phyloP scores from a whole-genome alignment of 1,139 yeast species.

The Blastobotrys persicus region DNA sequence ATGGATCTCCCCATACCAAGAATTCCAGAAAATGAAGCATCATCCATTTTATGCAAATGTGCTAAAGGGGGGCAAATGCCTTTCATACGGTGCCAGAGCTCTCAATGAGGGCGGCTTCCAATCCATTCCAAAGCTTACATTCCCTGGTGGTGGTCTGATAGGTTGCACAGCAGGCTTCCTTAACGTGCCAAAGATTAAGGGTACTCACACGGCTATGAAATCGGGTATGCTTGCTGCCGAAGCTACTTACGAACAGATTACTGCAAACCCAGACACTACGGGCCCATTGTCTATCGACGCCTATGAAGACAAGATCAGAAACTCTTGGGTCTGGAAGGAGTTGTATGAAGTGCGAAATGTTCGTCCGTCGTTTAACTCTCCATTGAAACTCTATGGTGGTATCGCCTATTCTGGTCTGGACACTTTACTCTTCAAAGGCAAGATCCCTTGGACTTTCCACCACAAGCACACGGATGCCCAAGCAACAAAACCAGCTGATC shows the following conservation, averaged over 20 bases:
- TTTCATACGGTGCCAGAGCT: constrained; percentile 93
- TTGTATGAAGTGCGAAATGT: constrained; percentile 79
- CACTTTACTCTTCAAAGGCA: constrained; percentile 71
- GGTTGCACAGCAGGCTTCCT: constrained; percentile 96
- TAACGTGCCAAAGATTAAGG: constrained; percentile 95
- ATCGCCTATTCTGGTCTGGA: constrained; percentile 81
- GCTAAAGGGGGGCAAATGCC: constrained; percentile 84
- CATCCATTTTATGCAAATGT: constrained; percentile 82
- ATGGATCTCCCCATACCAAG: constrained; percentile 90
- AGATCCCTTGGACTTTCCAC: constrained; percentile 82
- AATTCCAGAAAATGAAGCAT: constrained; percentile 88
- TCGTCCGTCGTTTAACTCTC: constrained; percentile 81
- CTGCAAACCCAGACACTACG: constrained; percentile 42
- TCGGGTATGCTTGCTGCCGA: constrained; percentile 96
- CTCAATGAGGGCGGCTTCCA: constrained; percentile 95
- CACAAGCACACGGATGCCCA: constrained; percentile 71
- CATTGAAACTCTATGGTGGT: constrained; percentile 75
- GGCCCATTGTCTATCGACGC: constrained; percentile 48
- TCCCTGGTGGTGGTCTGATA: constrained; percentile 94
- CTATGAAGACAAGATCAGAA: constrained; percentile 62
- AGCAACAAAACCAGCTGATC: constrained; percentile 63
- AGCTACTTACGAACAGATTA: constrained; percentile 60
- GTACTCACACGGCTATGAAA: constrained; percentile 97
- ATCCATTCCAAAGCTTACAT: constrained; percentile 80
- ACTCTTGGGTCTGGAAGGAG: constrained; percentile 86